Evolutionary conservation across 192 early-diverging fungal species (phyloP).

Genomic region (Chytriomyces sp.): DNA sequence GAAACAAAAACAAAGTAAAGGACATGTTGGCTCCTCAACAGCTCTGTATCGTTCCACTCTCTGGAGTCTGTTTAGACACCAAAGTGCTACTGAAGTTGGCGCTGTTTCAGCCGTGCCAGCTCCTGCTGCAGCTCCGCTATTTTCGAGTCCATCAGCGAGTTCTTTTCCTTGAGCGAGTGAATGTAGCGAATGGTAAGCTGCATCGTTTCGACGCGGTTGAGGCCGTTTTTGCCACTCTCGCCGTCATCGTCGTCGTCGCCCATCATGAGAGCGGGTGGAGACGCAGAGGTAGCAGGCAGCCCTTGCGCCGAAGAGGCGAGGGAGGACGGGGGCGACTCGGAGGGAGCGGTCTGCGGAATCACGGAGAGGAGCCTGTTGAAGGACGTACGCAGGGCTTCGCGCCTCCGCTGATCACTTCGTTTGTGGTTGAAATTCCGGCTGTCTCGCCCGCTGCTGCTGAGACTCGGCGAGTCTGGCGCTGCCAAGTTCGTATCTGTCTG

Average conservation of each 20-base stretch:
- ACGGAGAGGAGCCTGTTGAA: neutral
- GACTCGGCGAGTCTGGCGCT: too few relatives aligned
- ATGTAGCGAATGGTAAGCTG: conserved; percentile 6
- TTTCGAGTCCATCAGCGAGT: neutral
- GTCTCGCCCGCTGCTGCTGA: neutral
- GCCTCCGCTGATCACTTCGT: conserved; percentile 14
- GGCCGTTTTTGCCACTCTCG: neutral
- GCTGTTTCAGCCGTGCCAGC: neutral
- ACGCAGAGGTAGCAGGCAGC: neutral
- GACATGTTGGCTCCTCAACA: too few relatives aligned
- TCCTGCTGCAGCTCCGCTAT: neutral
- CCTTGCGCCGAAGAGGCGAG: neutral
- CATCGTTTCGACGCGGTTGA: conserved; percentile 16
- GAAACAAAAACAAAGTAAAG: too few relatives aligned
- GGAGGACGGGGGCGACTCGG: neutral
- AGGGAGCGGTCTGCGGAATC: neutral
- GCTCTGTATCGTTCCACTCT: too few relatives aligned
- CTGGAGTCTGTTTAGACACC: too few relatives aligned
- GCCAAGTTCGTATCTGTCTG: too few relatives aligned
- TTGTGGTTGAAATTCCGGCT: conserved; percentile 20
- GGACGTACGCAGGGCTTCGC: conserved; percentile 14
- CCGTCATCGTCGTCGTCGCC: conserved; percentile 7
- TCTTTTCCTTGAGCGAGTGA: conserved; percentile 8
- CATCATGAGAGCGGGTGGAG: neutral
- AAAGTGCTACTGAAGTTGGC: too few relatives aligned